Conservation (phyloP, 305 asterid genomes). For the Fraxinus sp. region DNA sequence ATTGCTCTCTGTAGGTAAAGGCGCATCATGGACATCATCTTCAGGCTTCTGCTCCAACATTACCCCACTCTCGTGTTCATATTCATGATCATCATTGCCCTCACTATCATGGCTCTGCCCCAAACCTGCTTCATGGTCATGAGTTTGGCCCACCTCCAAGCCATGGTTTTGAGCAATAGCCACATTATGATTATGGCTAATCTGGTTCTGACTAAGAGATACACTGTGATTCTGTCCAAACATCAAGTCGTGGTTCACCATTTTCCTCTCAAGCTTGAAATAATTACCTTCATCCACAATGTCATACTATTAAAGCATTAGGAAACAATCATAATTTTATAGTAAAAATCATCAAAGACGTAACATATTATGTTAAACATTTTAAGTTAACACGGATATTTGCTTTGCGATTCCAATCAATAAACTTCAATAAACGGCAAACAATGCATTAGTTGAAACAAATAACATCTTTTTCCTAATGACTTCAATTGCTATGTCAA, state of each 20-base stretch:
- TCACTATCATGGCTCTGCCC: conserved; percentile 45
- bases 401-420: conserved; percentile 10
- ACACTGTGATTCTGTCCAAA: conserved; percentile 48
- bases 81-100: conserved; percentile 41
- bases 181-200: conserved; percentile 51
- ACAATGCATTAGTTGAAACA: background rate
- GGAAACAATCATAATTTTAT: background rate
- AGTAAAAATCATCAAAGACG: background rate
- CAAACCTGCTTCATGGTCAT: conserved; percentile 46
- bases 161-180: conserved; percentile 51
- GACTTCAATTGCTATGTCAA: background rate
- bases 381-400: background rate
- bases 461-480: background rate
- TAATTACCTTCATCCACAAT: conserved; percentile 20
- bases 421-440: background rate
- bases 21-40: conserved; percentile 46
- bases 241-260: conserved; percentile 61
- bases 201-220: conserved; percentile 54
- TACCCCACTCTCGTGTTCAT: conserved; percentile 50
- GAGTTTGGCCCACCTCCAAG: conserved; percentile 47
- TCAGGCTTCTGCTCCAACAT: conserved; percentile 60
- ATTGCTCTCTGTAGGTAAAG: conserved; percentile 45
- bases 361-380: background rate
- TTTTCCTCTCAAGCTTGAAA: conserved; percentile 27
- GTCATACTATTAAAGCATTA: background rate